Base-by-base conservation (phyloP, 768 basidiomycete genomes). In the Mycena chlorophos region DNA sequence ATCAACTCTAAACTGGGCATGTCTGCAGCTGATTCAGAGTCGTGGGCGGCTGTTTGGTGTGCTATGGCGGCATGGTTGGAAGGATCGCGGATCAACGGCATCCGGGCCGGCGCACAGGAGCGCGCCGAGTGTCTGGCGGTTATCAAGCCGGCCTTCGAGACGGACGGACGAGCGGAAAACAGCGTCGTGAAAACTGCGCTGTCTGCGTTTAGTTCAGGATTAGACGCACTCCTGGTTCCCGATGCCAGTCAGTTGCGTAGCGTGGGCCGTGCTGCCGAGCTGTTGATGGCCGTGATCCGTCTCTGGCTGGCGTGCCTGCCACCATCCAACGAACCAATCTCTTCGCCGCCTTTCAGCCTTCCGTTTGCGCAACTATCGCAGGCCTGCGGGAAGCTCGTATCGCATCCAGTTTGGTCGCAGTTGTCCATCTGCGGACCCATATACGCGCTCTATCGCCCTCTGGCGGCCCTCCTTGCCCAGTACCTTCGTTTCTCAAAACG, bases 51-150 rank as follows among this genome's bases (percentile, higher is more conserved):
- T 12, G 59, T 83, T 3, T 85, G 86, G 82, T 73, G 73, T 17
- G 73, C 80, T 17, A 68, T 82, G 19, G 77, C 81, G 0, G 83
- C 83, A 5, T 95, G 90, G 88, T 65, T 91, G 3, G 88, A 91
- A 62, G 94, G 95, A 1, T 78, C 81, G 6, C 79, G 76, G 50
- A 75, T 94, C 19, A 97, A 98, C 63, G 79, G 82, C 0, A 67
- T 85, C 13, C 80, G 75, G 62, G 79, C 78, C 2, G 94, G 93
- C 4, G 82, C 86, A 56, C 68, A 68, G 14, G 91, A 94, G 66
- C 80, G 85, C 51, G 65, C 57, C 13, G 72, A 73, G 12, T 69
- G 71, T 17, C 49, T 84, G 8, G 65, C 66, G 3, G 52, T 62
- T 5, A 43, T 84, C 1, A 70, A 66, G 57, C 51, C 58, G 0